Evolutionary conservation across 176 grass and related monocot species (phyloP).

Genomic region (Ensete glaucum): DNA sequence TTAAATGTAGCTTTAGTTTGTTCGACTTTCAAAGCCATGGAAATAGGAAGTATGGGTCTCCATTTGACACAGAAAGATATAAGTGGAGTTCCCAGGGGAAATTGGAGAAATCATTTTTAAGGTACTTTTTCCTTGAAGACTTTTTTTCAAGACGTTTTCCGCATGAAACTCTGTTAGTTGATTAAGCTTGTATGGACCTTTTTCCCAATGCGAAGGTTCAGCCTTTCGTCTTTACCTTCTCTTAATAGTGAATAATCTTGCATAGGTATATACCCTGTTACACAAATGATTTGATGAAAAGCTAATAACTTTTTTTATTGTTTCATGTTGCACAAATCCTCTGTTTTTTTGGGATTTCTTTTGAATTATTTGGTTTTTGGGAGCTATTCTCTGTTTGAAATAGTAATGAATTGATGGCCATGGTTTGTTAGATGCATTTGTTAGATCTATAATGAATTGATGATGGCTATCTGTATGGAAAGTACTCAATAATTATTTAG

Average conservation of each 20-base stretch:
- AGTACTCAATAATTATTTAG: no score
- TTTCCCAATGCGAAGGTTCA: not conserved
- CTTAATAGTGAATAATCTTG: not conserved
- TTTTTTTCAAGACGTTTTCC: not conserved
- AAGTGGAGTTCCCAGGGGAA: conserved; percentile 94
- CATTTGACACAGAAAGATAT: conserved; percentile 51
- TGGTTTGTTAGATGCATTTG: no score
- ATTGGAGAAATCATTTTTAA: conserved; percentile 98
- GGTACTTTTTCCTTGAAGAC: conserved; percentile 25
- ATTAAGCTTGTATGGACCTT: not conserved
- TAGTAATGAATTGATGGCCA: no score
- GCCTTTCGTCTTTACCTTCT: not conserved
- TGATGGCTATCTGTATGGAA: no score
- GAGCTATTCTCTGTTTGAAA: no score
- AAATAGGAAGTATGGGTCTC: conserved; percentile 82
- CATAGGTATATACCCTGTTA: no score
- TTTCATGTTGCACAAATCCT: no score
- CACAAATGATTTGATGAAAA: no score
- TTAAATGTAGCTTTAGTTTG: conserved; percentile 61
- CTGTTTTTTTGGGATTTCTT: no score
- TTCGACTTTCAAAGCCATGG: conserved; percentile 92
- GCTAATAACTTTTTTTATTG: no score
- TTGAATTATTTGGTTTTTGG: no score
- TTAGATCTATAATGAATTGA: no score
- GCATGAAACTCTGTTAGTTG: not conserved